Base-by-base conservation (phyloP, 371 early-diverging fungal species). In the Gilbertella persicaria region DNA sequence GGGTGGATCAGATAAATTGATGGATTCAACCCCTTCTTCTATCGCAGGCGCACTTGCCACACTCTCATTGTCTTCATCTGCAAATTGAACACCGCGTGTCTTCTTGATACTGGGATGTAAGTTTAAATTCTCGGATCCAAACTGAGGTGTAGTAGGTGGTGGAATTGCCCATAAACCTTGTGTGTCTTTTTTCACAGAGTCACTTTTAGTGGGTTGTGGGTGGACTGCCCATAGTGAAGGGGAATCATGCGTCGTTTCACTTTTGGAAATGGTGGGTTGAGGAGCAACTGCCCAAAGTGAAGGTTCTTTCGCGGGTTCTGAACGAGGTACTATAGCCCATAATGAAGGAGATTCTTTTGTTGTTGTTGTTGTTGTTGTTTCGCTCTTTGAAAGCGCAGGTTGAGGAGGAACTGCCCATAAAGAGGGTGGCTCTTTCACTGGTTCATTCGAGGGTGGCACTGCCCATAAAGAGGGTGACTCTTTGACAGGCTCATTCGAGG, bases 271-370 rank as follows among this genome's bases (percentile, higher is more conserved):
- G 35, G 47, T 23, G 47, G 40, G 40, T 19, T 44, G 25, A 28
- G 60, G 59, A 26, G 62, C 43, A 20, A 58, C 50, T 16, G 62
- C 62, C 65, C 62, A 65, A 9, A 59, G 33, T 24, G 69, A 60
- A 26, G 64, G 45, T 8, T 49, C 23, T 21, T 46, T 33, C n/a
- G 28, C 33, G 3, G 46, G 20, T 4, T 19, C 23, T 24, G 21
- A 25, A n/a, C n/a, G 30, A 36, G 62, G 62, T 8, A 52, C 48
- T 23, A 61, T 46, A 9, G 62, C 62, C 62, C 62, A 61, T 16
- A 61, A 17, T 14, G 62, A 61, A 19, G 45, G 40, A 19, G 55
- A 46, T 45, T 39, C 3, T 46, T 13, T 2, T 46, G 39, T 29
- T 54, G 50, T 40, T 55, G 44, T 26, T 29, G 17, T 9, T 42